Conservation (phyloP, 2,329 filamentous ascomycete species). For the Alternaria triticimaculans region DNA sequence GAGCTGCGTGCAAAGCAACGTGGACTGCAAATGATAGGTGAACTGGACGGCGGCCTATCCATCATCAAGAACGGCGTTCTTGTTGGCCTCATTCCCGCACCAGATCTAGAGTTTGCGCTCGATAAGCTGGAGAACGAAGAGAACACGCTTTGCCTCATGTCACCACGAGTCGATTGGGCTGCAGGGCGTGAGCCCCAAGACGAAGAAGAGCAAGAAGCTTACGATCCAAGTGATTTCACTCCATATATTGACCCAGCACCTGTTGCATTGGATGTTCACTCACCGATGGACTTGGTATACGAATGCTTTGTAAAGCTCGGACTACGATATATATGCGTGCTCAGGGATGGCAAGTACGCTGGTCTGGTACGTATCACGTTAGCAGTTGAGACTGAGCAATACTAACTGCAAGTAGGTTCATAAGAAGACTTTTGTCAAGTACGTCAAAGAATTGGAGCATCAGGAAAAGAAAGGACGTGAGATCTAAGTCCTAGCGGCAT, state of each 20-base stretch:
- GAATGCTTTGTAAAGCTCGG: conserved; percentile 96
- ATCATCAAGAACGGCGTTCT: conserved; percentile 80
- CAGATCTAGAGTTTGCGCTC: conserved; percentile 90
- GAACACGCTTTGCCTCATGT: conserved; percentile 81
- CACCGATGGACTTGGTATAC: conserved; percentile 92
- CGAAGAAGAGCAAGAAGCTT: conserved; percentile 55
- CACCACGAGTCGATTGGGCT: conserved; percentile 61
- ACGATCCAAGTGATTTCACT: conserved; percentile 81
- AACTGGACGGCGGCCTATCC: conserved; percentile 89
- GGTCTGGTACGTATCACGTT: conserved; percentile 71
- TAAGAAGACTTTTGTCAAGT: conserved; percentile 96
- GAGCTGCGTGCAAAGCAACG: conserved; percentile 83
- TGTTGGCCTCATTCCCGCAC: conserved; percentile 89
- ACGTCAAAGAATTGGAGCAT: conserved; percentile 83
- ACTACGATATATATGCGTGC: conserved; percentile 87
- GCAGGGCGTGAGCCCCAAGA: conserved; percentile 59
- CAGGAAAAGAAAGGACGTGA: conserved; percentile 31
- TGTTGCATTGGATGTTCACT: conserved; percentile 84
- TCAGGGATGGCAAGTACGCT: conserved; percentile 82
- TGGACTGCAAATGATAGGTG: conserved; percentile 80
- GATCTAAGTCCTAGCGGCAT: background rate
- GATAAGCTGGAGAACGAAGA: conserved; percentile 82
- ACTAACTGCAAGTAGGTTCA: conserved; percentile 65
- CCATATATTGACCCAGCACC: conserved; percentile 91
- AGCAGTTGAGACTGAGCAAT: background rate